Percentiles rank a stretch among this genome's conserved stretches.
These are phyloP conservation scores for Artomyces pyxidatus DNA, from an alignment of 768 basidiomycete genomes.

Conservation along the genomic window DNA sequence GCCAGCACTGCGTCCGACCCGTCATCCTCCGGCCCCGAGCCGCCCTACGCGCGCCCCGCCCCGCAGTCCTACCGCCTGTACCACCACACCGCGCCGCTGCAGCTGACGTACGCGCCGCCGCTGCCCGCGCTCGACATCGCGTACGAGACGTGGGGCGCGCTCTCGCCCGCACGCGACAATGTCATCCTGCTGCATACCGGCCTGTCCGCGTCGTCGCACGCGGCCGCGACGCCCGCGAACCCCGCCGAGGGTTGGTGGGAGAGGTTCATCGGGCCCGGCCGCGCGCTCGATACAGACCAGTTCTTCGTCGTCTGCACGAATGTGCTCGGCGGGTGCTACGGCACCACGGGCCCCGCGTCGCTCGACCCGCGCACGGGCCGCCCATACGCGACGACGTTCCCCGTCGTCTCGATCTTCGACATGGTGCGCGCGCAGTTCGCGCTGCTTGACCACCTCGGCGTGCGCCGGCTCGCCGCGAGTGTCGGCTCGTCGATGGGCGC, in stretches of 20 bases:
- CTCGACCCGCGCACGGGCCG: conserved; percentile 57
- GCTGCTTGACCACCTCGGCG: conserved; percentile 75
- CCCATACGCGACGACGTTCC: conserved; percentile 87
- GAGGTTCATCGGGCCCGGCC: conserved; percentile 93
- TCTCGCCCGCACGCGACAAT: conserved; percentile 72
- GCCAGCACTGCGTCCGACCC: conserved; percentile 17
- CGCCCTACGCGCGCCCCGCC: conserved; percentile 72
- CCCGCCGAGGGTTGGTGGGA: conserved; percentile 96
- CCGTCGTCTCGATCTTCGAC: conserved; percentile 88
- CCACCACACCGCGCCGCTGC: conserved; percentile 52
- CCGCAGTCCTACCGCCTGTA: conserved; percentile 68
- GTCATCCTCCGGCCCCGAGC: conserved; percentile 63
- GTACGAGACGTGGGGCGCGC: conserved; percentile 96
- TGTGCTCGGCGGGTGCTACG: conserved; percentile 95
- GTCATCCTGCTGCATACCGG: conserved; percentile 95
- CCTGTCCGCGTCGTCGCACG: conserved; percentile 92
- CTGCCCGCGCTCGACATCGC: conserved; percentile 78
- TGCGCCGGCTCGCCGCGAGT: conserved; percentile 83
- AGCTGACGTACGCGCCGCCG: conserved; percentile 46
- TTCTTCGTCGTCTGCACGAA: conserved; percentile 96
- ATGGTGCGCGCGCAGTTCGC: conserved; percentile 93
- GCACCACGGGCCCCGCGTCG: conserved; percentile 91
- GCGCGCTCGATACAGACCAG: conserved; percentile 84
- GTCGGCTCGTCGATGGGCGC: conserved; percentile 97
- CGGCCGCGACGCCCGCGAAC: conserved; percentile 72